Base-by-base conservation (phyloP, 1,284 basidiomycete genomes). In the Termitomyces sp. region DNA sequence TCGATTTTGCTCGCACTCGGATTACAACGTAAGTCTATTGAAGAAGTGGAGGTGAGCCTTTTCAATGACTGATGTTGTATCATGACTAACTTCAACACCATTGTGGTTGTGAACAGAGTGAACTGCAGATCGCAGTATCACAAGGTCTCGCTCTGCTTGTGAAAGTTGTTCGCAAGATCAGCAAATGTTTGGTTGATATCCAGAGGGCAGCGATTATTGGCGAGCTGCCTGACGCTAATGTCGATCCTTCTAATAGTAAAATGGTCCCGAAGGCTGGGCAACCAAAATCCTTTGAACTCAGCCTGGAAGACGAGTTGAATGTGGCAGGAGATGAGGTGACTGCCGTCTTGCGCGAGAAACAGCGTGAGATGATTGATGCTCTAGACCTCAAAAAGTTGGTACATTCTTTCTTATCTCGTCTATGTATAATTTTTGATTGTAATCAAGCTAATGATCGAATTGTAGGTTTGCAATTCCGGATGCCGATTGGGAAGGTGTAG, bases 91-190 rank as follows among this genome's bases (percentile, higher is more conserved):
- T n/a, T 51, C 31, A 49, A 46, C 24, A 26, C 13, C 33, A 26
- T 44, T 33, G 44, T 42, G 28, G 54, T 91, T 88, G 66, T 71
- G 31, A 34, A 14, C 11, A 53, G 52, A 49, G n/a, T 26, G 93
- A 97, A 65, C 76, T 99, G 18, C 82, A 85, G 19, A 72, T 98
- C 0, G 89, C 92, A 0, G 84, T 93, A 19, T 88, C 88, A 3
- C 96, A 99, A 69, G 80, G 84, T 0, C 79, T 99, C 13, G 95
- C 96, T 0, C 76, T 98, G 35, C 95, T 99, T 68, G 87, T 87
- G 61, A 98, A 99, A 73, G 79, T 93, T 30, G 75, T 98, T 49
- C 84, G 93, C 49, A 92, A 94, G 70, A 81, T 97, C 55, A 84
- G 83, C 59, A 90, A 89, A 62, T 76, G 81, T 28, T 72, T 99